phyloP scores from a whole-genome alignment of 306 rosid species.

The Casuarina equisetifolia region DNA sequence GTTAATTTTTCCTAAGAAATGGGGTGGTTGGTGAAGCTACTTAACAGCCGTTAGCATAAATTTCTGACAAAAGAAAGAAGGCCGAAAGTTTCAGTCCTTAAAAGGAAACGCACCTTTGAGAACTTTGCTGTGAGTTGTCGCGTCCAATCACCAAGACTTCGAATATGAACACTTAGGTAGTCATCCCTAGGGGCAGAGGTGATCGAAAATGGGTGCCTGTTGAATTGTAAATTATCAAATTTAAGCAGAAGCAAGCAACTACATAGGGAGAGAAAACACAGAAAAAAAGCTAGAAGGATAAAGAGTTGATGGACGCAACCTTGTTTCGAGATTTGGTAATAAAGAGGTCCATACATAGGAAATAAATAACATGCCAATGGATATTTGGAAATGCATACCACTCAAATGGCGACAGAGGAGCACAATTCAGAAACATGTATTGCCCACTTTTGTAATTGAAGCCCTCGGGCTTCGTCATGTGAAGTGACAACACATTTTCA shows the following conservation, averaged over 20 bases:
- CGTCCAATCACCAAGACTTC: constrained; percentile 66
- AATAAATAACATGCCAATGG: neutral
- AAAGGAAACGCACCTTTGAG: constrained; percentile 45
- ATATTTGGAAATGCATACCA: constrained; percentile 35
- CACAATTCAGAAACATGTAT: constrained; percentile 61
- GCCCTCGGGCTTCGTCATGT: constrained; percentile 67
- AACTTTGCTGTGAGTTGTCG: constrained; percentile 48
- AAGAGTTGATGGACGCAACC: neutral
- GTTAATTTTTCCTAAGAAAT: neutral
- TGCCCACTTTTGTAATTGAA: constrained; percentile 63
- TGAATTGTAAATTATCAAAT: neutral
- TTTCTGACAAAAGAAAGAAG: neutral
- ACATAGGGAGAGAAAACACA: too few relatives aligned
- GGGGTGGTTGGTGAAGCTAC: neutral
- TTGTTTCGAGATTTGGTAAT: neutral
- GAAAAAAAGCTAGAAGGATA: neutral
- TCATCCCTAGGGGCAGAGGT: constrained; percentile 70
- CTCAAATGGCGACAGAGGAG: constrained; percentile 62
- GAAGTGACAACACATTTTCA: constrained; percentile 60
- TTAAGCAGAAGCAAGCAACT: neutral
- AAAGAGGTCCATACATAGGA: neutral
- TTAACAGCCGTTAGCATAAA: neutral
- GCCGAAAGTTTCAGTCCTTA: neutral
- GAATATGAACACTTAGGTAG: constrained; percentile 64
- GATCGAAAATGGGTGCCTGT: constrained; percentile 77